Percentiles rank a stretch among this genome's conserved stretches.
Evolutionary conservation across 495 filamentous ascomycete genomes (phyloP).

Genomic region (Filosporella fistucella): DNA sequence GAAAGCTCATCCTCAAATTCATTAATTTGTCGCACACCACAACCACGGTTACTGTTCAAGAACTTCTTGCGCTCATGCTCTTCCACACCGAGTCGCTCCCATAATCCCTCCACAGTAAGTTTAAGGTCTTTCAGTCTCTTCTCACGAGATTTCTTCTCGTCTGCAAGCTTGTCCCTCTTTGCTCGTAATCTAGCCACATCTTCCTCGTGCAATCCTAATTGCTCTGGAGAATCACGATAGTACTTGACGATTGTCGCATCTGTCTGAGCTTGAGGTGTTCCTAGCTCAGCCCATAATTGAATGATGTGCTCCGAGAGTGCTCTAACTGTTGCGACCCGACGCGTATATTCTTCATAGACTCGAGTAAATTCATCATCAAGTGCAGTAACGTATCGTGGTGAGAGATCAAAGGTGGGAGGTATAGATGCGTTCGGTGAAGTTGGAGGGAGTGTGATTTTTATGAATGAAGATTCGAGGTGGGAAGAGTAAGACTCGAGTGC

Average conservation of each 20-base stretch:
- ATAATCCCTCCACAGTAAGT: slow-evolving; percentile 70
- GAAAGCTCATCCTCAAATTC: slow-evolving; percentile 88
- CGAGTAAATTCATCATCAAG: slow-evolving; percentile 87
- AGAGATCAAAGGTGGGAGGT: slow-evolving; percentile 80
- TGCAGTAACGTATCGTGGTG: slow-evolving; percentile 76
- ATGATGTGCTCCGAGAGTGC: slow-evolving; percentile 78
- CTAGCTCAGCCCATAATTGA: slow-evolving; percentile 91
- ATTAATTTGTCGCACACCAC: slow-evolving; percentile 82
- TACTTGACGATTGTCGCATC: slow-evolving; percentile 81
- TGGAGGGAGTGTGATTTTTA: slow-evolving; percentile 77
- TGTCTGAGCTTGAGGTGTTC: slow-evolving; percentile 88
- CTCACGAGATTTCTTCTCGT: slow-evolving; percentile 91
- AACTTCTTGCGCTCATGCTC: slow-evolving; percentile 79
- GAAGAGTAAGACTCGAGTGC: slow-evolving; percentile 93
- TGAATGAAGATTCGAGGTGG: slow-evolving; percentile 83
- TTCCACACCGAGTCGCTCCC: slow-evolving; percentile 83
- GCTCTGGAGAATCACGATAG: slow-evolving; percentile 85
- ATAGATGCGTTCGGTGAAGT: slow-evolving; percentile 69
- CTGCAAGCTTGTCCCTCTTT: slow-evolving; percentile 78
- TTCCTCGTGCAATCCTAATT: slow-evolving; percentile 83
- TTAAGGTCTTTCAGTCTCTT: slow-evolving; percentile 74
- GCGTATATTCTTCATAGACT: slow-evolving; percentile 92
- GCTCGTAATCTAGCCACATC: slow-evolving; percentile 68
- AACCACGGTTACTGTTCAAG: slow-evolving; percentile 63
- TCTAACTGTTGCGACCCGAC: slow-evolving; percentile 71